Evolutionary conservation across 371 early-diverging fungal genomes (phyloP).

Genomic region (Antonospora locustae): DNA sequence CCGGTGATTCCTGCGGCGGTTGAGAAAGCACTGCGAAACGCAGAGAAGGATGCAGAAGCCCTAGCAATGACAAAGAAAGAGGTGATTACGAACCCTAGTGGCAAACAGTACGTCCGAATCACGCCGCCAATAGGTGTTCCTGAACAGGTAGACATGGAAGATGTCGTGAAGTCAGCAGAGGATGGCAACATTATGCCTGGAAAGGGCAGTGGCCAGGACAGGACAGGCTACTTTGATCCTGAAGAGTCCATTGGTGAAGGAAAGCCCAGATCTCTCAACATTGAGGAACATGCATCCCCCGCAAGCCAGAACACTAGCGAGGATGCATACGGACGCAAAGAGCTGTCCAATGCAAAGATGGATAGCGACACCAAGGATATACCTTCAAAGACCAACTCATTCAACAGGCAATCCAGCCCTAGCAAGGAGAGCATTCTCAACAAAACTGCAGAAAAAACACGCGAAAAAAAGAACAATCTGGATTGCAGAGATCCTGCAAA

Average conservation of each 20-base stretch:
- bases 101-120: constrained; percentile 20
- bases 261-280: background rate
- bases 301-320: too few species aligned
- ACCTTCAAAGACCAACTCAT: too few species aligned
- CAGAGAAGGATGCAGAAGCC: constrained; percentile 17
- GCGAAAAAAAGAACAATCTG: too few species aligned
- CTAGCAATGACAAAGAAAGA: constrained; percentile 20
- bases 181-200: background rate
- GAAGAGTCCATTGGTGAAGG: background rate
- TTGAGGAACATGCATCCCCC: background rate
- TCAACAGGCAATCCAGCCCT: too few species aligned
- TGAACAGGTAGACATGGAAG: constrained; percentile 23
- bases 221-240: background rate
- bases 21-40: constrained; percentile 1
- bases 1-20: too few species aligned
- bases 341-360: too few species aligned
- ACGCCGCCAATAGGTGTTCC: constrained; percentile 39
- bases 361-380: too few species aligned
- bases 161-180: constrained; percentile 14
- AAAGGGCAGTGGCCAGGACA: background rate
- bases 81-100: constrained; percentile 35
- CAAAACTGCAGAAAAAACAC: too few species aligned
- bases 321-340: too few species aligned
- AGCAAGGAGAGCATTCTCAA: too few species aligned
- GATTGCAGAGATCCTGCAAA: too few species aligned